Evolutionary conservation across 306 rosid genomes (phyloP).

Genomic region (Vigna radiata): DNA sequence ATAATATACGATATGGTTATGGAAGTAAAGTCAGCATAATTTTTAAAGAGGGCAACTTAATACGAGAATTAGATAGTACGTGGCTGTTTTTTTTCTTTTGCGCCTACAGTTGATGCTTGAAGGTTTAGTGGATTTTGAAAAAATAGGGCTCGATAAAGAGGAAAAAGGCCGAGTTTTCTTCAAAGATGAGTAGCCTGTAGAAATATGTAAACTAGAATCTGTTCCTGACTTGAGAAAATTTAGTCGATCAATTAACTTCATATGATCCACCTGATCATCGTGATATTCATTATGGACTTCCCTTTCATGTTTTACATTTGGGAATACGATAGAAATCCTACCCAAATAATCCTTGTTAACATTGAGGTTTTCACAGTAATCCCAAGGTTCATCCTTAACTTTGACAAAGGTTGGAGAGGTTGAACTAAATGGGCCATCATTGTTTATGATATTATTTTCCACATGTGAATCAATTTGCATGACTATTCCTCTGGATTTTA

Average conservation of each 20-base stretch:
- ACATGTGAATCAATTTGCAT: slow-evolving; percentile 51
- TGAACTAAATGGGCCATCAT: slow-evolving; percentile 48
- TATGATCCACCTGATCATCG: slow-evolving; percentile 61
- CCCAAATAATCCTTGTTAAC: slow-evolving; percentile 41
- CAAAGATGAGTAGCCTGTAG: slow-evolving; percentile 42
- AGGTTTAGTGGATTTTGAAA: slow-evolving; percentile 55
- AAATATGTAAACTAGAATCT: slow-evolving; percentile 43
- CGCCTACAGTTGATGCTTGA: slow-evolving; percentile 47
- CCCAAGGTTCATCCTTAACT: slow-evolving; percentile 76
- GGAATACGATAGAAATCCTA: slow-evolving; percentile 44
- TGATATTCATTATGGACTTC: slow-evolving; percentile 40
- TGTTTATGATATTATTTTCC: slow-evolving; percentile 48
- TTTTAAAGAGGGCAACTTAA: slow-evolving; percentile 3
- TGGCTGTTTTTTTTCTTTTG: slow-evolving; percentile 82
- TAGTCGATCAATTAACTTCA: slow-evolving; percentile 66
- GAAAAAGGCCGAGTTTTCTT: slow-evolving; percentile 50
- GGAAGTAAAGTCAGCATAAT: slow-evolving; percentile 24
- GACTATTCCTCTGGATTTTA: slow-evolving; percentile 38
- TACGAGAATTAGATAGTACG: slow-evolving; percentile 54
- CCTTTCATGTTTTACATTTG: slow-evolving; percentile 61
- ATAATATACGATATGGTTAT: slow-evolving; percentile 37
- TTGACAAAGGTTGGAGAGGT: slow-evolving; percentile 48
- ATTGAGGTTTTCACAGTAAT: slow-evolving; percentile 46
- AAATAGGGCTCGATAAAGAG: slow-evolving; percentile 35
- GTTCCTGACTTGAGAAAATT: slow-evolving; percentile 53